Percentiles rank a stretch among this genome's conserved stretches.
These are phyloP conservation scores for Eucalyptus cloeziana DNA, from an alignment of 345 rosid species.

Conservation along the genomic window DNA sequence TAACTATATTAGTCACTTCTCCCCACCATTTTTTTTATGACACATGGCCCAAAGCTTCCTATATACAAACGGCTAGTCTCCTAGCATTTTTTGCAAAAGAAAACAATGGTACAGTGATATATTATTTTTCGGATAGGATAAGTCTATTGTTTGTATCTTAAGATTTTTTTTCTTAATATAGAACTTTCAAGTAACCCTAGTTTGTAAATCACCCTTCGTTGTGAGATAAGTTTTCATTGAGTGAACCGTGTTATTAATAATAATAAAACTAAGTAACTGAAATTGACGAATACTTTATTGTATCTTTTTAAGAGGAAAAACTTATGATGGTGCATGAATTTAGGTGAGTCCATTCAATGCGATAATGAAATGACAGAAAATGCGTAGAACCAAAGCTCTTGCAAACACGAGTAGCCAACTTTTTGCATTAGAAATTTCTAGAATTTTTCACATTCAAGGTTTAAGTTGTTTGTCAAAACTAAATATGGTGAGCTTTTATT, in stretches of 20 bases:
- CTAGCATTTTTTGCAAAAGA: not conserved
- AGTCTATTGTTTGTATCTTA: not conserved
- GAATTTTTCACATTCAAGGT: not conserved
- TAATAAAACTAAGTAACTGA: not conserved
- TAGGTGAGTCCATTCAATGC: not conserved
- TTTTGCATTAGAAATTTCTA: not conserved
- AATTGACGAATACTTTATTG: not conserved
- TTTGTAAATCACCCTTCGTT: accelerated
- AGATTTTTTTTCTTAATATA: not conserved
- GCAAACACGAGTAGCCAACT: not conserved
- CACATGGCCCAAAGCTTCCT: not conserved
- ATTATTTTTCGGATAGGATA: not conserved
- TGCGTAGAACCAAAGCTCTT: not conserved
- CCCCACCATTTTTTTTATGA: not conserved
- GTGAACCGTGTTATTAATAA: not conserved
- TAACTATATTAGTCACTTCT: not conserved
- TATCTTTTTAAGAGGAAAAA: not conserved
- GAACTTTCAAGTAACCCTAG: not conserved
- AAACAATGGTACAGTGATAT: not conserved
- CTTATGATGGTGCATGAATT: not conserved
- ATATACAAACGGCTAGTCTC: not conserved
- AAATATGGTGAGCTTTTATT: not conserved
- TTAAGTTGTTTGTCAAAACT: not conserved
- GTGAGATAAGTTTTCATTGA: not conserved
- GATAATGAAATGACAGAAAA: not conserved